These are phyloP conservation scores for Phytophthora kernoviae DNA, from an alignment of 352 stramenopile species.

Conservation along the genomic window DNA sequence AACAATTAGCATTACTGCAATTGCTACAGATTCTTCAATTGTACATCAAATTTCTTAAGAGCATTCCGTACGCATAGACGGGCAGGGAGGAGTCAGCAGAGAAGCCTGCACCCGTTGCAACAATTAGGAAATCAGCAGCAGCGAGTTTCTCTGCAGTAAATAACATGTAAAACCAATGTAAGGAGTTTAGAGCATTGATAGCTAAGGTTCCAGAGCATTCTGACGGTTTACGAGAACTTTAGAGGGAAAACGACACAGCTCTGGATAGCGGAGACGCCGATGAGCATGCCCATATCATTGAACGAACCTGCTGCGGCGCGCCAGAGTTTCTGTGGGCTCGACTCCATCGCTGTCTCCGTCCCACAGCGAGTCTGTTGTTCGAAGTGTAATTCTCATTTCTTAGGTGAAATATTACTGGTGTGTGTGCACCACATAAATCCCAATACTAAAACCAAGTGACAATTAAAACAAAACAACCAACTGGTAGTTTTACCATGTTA, in stretches of 20 bases:
- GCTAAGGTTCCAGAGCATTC: background rate
- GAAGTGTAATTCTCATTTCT: background rate
- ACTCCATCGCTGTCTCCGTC: constrained; percentile 5
- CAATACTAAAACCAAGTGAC: no score
- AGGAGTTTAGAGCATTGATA: constrained; percentile 1
- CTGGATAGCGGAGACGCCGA: background rate
- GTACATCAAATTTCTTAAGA: background rate
- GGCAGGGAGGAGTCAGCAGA: constrained; percentile 89
- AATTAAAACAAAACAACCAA: no score
- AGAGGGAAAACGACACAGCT: background rate
- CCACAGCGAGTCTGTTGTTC: background rate
- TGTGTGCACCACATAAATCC: background rate
- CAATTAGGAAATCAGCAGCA: constrained; percentile 81
- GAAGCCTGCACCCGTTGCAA: constrained; percentile 90
- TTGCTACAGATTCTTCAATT: background rate
- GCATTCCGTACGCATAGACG: constrained; percentile 79
- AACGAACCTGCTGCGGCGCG: constrained; percentile 39
- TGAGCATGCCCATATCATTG: background rate
- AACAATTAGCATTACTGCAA: background rate
- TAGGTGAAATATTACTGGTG: background rate
- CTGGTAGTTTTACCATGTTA: no score
- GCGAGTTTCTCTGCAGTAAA: constrained; percentile 62
- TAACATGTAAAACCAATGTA: constrained; percentile 4
- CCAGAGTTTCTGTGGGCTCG: constrained; percentile 19
- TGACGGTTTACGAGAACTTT: background rate